Conservation (phyloP, 176 grass and related monocot species). For the Saccharum spontaneum region DNA sequence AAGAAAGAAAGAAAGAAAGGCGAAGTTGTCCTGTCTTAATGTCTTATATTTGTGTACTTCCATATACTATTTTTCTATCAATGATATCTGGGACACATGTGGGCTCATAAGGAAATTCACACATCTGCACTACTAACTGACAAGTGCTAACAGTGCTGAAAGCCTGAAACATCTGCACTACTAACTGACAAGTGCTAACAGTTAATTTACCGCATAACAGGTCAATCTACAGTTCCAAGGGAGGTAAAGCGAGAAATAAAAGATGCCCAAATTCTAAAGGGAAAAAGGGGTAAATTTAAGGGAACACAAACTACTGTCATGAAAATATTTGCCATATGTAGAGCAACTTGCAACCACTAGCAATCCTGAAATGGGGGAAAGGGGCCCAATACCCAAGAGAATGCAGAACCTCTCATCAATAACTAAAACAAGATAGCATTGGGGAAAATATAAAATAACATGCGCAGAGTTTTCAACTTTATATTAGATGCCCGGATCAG, state of each 20-base stretch:
- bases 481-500: not conserved
- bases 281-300: not conserved
- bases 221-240: not conserved
- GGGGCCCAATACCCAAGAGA: slow-evolving; percentile 3
- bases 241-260: slow-evolving; percentile 7
- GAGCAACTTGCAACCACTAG: slow-evolving; percentile 13
- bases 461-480: not conserved
- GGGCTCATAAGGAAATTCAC: not conserved
- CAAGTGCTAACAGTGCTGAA: slow-evolving; percentile 1
- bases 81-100: slow-evolving; percentile 12
- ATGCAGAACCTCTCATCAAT: not conserved
- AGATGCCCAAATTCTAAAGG: not conserved
- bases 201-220: slow-evolving; percentile 29
- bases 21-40: not conserved
- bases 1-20: not conserved
- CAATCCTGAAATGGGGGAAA: slow-evolving; percentile 14
- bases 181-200: not conserved
- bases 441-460: not conserved
- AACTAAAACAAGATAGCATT: not conserved
- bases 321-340: not conserved
- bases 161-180: not conserved
- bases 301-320: slow-evolving; percentile 6
- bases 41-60: slow-evolving; percentile 10
- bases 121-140: not conserved
- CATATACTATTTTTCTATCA: slow-evolving; percentile 13